Conservation (phyloP, 2,329 filamentous ascomycete species). For the Colletotrichum chrysophilum region DNA sequence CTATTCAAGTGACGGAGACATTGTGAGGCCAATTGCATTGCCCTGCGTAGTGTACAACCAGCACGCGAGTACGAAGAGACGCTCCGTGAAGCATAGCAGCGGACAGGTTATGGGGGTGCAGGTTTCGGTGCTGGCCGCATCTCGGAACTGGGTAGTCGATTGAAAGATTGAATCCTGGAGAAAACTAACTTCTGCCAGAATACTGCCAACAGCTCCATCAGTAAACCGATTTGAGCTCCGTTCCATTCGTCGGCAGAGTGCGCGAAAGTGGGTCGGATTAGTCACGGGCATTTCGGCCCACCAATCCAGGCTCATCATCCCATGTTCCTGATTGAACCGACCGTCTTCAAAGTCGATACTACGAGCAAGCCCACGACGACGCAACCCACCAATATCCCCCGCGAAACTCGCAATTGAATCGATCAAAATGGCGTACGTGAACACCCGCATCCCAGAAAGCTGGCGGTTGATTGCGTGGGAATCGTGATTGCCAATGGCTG, state of each 20-base stretch:
- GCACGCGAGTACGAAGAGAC: background rate
- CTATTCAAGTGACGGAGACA: constrained; percentile 26
- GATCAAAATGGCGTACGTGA: constrained; percentile 47
- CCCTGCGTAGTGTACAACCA: constrained; percentile 10
- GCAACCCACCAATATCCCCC: constrained; percentile 26
- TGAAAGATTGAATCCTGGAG: background rate
- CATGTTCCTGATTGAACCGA: constrained; percentile 23
- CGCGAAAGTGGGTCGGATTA: constrained; percentile 4
- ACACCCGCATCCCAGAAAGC: background rate
- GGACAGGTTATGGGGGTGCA: background rate
- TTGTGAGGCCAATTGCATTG: constrained; percentile 24
- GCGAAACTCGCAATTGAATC: constrained; percentile 28
- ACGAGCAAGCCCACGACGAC: constrained; percentile 12
- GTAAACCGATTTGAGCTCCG: constrained; percentile 6
- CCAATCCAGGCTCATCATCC: constrained; percentile 16
- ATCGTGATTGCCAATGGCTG: constrained; percentile 26
- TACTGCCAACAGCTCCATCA: background rate
- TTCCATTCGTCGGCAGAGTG: background rate
- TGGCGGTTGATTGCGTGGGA: background rate
- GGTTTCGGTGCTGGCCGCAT: background rate
- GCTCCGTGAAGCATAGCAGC: constrained; percentile 13
- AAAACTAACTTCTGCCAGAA: background rate
- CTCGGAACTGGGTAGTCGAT: background rate
- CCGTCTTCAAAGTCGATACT: constrained; percentile 31
- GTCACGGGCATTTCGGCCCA: constrained; percentile 5